Conservation (phyloP, 2,329 filamentous ascomycete species). For the Sporothrix schenckii region DNA sequence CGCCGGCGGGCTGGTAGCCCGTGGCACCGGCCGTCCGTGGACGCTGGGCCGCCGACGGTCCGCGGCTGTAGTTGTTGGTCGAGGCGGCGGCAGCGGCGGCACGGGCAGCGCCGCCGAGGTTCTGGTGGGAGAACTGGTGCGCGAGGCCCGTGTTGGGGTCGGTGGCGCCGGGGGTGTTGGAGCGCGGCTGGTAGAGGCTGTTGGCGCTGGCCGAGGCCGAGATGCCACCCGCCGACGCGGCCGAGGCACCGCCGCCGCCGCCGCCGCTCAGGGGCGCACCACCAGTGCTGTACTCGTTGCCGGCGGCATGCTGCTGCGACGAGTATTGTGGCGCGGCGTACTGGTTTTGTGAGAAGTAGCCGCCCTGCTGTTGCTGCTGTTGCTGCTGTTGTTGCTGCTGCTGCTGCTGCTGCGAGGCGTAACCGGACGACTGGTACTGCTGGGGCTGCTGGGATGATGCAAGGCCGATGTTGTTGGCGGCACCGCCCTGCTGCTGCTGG, state of each 20-base stretch:
- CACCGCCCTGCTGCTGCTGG: constrained; percentile 35
- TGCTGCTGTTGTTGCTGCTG: constrained; percentile 3
- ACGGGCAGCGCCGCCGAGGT: constrained; percentile 74
- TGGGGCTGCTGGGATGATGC: constrained; percentile 47
- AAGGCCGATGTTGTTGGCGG: constrained; percentile 49
- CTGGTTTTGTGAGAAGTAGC: constrained; percentile 65
- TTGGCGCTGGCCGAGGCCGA: constrained; percentile 32
- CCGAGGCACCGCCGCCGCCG: not conserved
- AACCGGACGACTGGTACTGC: constrained; percentile 42
- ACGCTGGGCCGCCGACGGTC: constrained; percentile 70
- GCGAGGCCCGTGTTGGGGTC: constrained; percentile 89
- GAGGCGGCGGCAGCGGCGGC: constrained; percentile 47
- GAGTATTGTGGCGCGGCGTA: constrained; percentile 39
- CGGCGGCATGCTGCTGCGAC: constrained; percentile 41
- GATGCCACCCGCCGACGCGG: not conserved
- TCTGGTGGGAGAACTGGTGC: constrained; percentile 96
- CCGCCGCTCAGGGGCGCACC: constrained; percentile 36
- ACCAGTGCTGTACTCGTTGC: constrained; percentile 28
- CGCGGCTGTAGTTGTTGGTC: constrained; percentile 67
- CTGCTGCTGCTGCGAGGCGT: constrained; percentile 41
- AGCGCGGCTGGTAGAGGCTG: constrained; percentile 54
- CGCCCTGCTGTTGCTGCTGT: constrained; percentile 34
- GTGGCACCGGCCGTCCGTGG: constrained; percentile 80
- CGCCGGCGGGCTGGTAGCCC: constrained; percentile 58
- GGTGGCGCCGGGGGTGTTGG: constrained; percentile 59